Conservation (phyloP, 257 asterid genomes). For the Primulina tabacum region DNA sequence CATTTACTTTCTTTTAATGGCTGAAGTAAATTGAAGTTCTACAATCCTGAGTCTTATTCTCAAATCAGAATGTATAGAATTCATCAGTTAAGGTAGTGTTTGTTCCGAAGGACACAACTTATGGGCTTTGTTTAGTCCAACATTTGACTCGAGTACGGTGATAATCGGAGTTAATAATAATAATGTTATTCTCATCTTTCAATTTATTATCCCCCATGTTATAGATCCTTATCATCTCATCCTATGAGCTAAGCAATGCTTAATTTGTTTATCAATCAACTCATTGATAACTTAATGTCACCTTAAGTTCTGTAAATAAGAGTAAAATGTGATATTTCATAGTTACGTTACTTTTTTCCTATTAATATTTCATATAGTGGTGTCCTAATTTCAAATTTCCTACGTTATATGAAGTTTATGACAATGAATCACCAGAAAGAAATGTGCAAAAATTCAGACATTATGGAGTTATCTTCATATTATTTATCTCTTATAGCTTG, state of each 20-base stretch:
- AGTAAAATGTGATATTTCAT: neutral
- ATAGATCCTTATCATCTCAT: too few species aligned
- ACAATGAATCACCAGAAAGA: neutral
- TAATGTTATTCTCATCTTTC: too few species aligned
- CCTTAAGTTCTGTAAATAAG: neutral
- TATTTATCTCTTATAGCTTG: neutral
- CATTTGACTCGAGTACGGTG: neutral
- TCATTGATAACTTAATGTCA: neutral
- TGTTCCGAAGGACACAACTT: neutral
- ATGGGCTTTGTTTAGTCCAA: too few species aligned
- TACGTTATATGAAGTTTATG: neutral
- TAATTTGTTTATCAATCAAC: neutral
- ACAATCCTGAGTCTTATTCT: neutral
- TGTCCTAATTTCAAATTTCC: neutral
- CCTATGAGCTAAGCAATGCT: neutral
- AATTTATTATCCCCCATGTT: too few species aligned
- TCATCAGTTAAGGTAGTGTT: neutral
- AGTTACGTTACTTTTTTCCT: too few species aligned
- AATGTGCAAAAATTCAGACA: neutral
- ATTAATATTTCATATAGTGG: neutral
- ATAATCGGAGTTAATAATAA: neutral
- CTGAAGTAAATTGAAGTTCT: neutral
- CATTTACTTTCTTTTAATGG: neutral
- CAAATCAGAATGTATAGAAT: neutral
- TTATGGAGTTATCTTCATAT: neutral